A percentile compares a stretch with the other conserved stretches of the same genome.
These are phyloP conservation scores for Fomes fomentarius DNA, from an alignment of 1,284 basidiomycete species.

Conservation along the genomic window DNA sequence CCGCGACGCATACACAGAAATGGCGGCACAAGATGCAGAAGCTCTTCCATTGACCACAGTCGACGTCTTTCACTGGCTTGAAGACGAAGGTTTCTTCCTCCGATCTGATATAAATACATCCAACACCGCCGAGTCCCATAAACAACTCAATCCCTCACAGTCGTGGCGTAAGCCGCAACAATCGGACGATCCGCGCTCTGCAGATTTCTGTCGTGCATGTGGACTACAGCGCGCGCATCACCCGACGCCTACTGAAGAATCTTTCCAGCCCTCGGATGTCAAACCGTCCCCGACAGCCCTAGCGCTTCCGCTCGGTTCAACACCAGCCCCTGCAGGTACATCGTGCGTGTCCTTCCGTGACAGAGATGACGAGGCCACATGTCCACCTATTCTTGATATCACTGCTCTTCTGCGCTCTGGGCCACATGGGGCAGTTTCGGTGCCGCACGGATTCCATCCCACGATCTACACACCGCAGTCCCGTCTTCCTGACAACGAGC, in stretches of 20 bases:
- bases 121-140: conserved; percentile 7
- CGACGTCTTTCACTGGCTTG: conserved; percentile 64
- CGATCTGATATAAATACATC: conserved; percentile 26
- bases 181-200: neutral
- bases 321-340: conserved; percentile 3
- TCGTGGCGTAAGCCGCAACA: neutral
- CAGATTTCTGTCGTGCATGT: conserved; percentile 34
- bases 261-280: conserved; percentile 9
- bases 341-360: conserved; percentile 24
- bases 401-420: conserved; percentile 15
- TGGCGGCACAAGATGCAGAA: conserved; percentile 24
- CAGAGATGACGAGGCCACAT: conserved; percentile 6
- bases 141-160: conserved; percentile 2
- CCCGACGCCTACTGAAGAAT: conserved; percentile 20
- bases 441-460: conserved; percentile 15
- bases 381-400: conserved; percentile 31
- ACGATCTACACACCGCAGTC: conserved; percentile 14
- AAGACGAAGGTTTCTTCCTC: conserved; percentile 52
- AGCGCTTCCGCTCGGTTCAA: conserved; percentile 8
- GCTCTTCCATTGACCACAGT: conserved; percentile 47
- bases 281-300: neutral
- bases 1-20: conserved; percentile 49
- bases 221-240: conserved; percentile 31
- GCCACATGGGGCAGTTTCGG: conserved; percentile 8
- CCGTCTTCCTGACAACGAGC: neutral